Percentiles rank a stretch among this genome's conserved stretches.
phyloP scores from a whole-genome alignment of 2,329 filamentous ascomycete species.

The Raffaelea ambrosiae region DNA sequence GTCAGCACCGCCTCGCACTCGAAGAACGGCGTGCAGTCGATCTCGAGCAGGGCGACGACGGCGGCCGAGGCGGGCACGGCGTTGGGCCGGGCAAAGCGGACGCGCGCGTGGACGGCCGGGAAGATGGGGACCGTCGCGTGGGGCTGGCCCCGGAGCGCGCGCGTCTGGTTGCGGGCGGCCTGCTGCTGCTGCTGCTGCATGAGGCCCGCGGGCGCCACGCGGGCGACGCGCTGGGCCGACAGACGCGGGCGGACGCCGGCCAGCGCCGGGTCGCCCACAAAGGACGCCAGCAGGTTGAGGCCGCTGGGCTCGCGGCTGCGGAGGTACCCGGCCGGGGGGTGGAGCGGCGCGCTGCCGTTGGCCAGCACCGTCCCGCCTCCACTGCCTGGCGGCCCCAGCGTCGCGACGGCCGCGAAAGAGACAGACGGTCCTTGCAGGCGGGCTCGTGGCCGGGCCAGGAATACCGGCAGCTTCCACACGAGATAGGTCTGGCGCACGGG shows the following conservation, averaged over 20 bases:
- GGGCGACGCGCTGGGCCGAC: conserved; percentile 65
- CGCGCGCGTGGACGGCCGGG: conserved; percentile 63
- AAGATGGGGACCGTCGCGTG: conserved; percentile 55
- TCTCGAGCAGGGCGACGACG: conserved; percentile 61
- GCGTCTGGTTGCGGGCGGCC: conserved; percentile 29
- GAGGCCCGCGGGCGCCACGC: conserved; percentile 52
- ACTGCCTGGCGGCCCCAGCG: conserved; percentile 44
- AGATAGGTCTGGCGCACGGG: conserved; percentile 36
- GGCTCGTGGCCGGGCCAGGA: conserved; percentile 50
- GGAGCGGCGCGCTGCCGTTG: not conserved
- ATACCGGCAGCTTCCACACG: conserved; percentile 53
- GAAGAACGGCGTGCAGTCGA: conserved; percentile 65
- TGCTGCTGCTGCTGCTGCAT: not conserved
- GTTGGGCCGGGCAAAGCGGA: conserved; percentile 61
- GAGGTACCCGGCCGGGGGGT: conserved; percentile 55
- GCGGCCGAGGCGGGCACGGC: conserved; percentile 48
- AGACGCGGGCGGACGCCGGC: conserved; percentile 55
- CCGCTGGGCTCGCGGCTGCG: conserved; percentile 60
- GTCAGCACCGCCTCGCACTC: conserved; percentile 58
- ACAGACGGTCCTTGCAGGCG: conserved; percentile 58
- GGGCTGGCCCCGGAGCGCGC: conserved; percentile 48
- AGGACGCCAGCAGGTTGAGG: conserved; percentile 69
- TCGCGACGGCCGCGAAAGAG: conserved; percentile 55
- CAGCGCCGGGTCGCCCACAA: conserved; percentile 57
- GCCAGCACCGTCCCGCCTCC: conserved; percentile 29